A percentile compares a stretch with the other conserved stretches of the same genome.
Conservation (phyloP, 192 early-diverging fungal genomes). For the Coemansia sp. region DNA sequence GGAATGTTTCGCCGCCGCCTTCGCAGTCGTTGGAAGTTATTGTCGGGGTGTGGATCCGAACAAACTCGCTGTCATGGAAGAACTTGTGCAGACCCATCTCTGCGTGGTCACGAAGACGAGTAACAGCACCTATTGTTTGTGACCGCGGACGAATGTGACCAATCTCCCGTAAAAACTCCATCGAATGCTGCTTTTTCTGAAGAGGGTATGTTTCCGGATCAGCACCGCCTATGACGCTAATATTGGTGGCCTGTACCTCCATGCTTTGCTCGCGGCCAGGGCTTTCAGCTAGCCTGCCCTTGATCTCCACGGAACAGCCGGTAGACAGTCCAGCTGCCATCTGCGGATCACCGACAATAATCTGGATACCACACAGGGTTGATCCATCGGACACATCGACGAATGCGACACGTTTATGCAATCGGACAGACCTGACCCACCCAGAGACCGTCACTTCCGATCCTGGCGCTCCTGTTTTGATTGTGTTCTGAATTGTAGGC, state of each 20-base stretch:
- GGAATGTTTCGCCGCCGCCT: slow-evolving; percentile 85
- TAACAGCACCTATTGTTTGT: slow-evolving; percentile 70
- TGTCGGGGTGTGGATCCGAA: slow-evolving; percentile 77
- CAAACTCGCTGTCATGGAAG: slow-evolving; percentile 70
- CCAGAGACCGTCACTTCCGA: slow-evolving; percentile 50
- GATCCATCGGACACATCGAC: slow-evolving; percentile 79
- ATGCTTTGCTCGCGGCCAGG: slow-evolving; percentile 68
- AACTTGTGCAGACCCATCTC: slow-evolving; percentile 70
- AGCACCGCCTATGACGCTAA: slow-evolving; percentile 28
- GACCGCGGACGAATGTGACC: slow-evolving; percentile 73
- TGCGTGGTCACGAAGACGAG: slow-evolving; percentile 69
- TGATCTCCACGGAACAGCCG: slow-evolving; percentile 71
- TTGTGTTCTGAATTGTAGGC: slow-evolving; percentile 26
- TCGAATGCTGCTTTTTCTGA: slow-evolving; percentile 77
- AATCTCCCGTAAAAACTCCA: slow-evolving; percentile 78
- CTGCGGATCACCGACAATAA: slow-evolving; percentile 49
- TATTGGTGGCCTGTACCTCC: slow-evolving; percentile 62
- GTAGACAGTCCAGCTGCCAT: slow-evolving; percentile 57
- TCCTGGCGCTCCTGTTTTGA: slow-evolving; percentile 18
- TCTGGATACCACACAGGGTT: slow-evolving; percentile 68
- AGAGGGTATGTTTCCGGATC: slow-evolving; percentile 74
- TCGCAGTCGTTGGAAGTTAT: slow-evolving; percentile 88
- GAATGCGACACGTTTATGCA: slow-evolving; percentile 77
- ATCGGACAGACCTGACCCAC: slow-evolving; percentile 82
- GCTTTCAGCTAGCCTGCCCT: slow-evolving; percentile 65